A percentile compares a stretch with the other conserved stretches of the same genome.
These are phyloP conservation scores for Gossypium laxum DNA, from an alignment of 441 rosid species.

Conservation along the genomic window DNA sequence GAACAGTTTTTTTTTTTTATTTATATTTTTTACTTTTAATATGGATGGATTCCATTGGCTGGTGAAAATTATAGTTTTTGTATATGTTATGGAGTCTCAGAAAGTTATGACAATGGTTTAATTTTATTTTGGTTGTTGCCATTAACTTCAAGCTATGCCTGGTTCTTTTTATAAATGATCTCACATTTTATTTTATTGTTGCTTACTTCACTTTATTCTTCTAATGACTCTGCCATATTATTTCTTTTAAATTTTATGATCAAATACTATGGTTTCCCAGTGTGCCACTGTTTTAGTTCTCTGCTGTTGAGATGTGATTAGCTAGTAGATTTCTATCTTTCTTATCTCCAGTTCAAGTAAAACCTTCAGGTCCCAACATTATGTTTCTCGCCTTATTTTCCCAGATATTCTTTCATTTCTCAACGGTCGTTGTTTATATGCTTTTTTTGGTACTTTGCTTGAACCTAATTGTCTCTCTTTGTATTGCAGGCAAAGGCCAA, in stretches of 20 bases:
- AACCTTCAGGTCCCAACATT: background rate
- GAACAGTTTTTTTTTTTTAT: background rate
- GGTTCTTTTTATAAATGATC: background rate
- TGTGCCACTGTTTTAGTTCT: background rate
- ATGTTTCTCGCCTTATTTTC: background rate
- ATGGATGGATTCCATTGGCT: background rate
- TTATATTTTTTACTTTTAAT: background rate
- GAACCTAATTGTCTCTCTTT: slow-evolving; percentile 1
- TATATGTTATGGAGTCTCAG: background rate
- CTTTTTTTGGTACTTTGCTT: slow-evolving; percentile 1
- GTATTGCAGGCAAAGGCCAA: slow-evolving; percentile 62
- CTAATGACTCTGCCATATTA: background rate
- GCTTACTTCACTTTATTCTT: background rate
- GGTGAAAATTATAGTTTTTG: background rate
- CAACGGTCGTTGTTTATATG: background rate
- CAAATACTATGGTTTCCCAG: background rate
- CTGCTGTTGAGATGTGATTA: background rate
- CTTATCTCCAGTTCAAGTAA: background rate
- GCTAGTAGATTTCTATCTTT: background rate
- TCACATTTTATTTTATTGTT: background rate
- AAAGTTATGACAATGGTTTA: background rate
- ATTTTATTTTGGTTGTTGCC: background rate
- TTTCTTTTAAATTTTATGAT: background rate
- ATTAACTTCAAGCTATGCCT: background rate
- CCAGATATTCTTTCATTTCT: slow-evolving; percentile 10